Conservation (phyloP, 2,329 filamentous ascomycete genomes). For the Hawksworthiomyces lignivorus region DNA sequence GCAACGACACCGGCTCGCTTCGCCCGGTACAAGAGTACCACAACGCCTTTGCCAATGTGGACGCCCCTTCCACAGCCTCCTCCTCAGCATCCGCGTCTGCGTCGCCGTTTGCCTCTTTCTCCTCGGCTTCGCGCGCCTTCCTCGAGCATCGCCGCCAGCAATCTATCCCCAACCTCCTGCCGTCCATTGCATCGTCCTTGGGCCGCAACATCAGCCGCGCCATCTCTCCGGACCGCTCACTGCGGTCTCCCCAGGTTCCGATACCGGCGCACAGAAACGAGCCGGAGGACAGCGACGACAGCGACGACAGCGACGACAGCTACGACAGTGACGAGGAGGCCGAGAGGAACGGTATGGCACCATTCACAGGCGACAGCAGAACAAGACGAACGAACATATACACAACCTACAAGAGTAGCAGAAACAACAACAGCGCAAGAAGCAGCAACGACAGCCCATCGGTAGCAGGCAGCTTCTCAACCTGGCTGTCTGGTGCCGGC, state of each 20-base stretch:
- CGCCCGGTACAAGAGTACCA: slow-evolving; percentile 25
- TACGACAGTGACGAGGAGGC: slow-evolving; percentile 13
- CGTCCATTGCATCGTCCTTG: slow-evolving; percentile 15
- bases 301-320: slow-evolving; percentile 19
- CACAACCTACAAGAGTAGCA: slow-evolving; percentile 4
- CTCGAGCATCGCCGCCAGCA: slow-evolving; percentile 26
- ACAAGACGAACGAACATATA: slow-evolving; percentile 5
- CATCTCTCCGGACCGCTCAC: slow-evolving; percentile 14
- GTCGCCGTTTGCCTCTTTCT: slow-evolving; percentile 11
- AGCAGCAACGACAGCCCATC: neutral
- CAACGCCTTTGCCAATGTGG: slow-evolving; percentile 23
- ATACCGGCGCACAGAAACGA: slow-evolving; percentile 18
- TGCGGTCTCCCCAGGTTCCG: slow-evolving; percentile 1
- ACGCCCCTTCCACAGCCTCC: slow-evolving; percentile 12
- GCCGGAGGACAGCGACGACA: slow-evolving; percentile 23
- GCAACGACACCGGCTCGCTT: slow-evolving; percentile 5
- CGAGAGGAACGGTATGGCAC: slow-evolving; percentile 4
- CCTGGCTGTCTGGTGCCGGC: slow-evolving; percentile 8
- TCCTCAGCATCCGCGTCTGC: slow-evolving; percentile 4
- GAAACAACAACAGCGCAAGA: neutral
- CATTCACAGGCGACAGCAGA: neutral
- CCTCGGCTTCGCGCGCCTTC: slow-evolving; percentile 15
- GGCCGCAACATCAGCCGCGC: slow-evolving; percentile 14
- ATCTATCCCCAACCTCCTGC: slow-evolving; percentile 28
- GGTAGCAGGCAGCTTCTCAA: slow-evolving; percentile 2